A percentile compares a stretch with the other conserved stretches of the same genome.
Evolutionary conservation across 352 stramenopile species (phyloP).

Genomic region (Thraustotheca clavata): DNA sequence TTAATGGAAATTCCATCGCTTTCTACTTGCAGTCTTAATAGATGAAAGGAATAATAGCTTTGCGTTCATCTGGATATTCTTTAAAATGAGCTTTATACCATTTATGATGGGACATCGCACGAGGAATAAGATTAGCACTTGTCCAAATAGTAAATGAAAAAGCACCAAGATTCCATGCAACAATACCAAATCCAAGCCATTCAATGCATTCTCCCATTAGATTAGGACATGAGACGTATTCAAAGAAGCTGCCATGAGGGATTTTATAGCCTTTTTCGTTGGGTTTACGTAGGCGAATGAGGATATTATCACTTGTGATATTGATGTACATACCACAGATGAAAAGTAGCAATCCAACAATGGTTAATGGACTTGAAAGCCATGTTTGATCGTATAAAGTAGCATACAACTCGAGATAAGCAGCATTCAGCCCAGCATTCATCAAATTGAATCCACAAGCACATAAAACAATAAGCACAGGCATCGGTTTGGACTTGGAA

Average conservation of each 20-base stretch:
- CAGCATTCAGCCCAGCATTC: constrained; percentile 64
- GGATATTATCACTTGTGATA: constrained; percentile 53
- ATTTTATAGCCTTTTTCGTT: constrained; percentile 52
- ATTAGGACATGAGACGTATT: constrained; percentile 66
- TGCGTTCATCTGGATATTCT: neutral
- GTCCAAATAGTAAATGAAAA: constrained; percentile 21
- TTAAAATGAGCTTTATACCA: constrained; percentile 8
- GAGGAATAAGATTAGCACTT: constrained; percentile 1
- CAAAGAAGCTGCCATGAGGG: constrained; percentile 49
- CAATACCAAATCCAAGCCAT: constrained; percentile 54
- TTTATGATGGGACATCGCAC: constrained; percentile 1
- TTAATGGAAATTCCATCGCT: constrained; percentile 9
- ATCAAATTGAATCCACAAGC: constrained; percentile 60
- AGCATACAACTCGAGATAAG: constrained; percentile 44
- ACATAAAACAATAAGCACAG: constrained; percentile 40
- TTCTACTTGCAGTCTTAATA: neutral
- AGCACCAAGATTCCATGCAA: constrained; percentile 42
- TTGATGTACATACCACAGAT: constrained; percentile 46
- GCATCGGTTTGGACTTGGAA: constrained; percentile 44
- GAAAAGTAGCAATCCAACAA: constrained; percentile 42
- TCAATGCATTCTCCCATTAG: constrained; percentile 70
- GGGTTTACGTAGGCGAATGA: constrained; percentile 54
- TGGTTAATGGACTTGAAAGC: constrained; percentile 23
- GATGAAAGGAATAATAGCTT: neutral
- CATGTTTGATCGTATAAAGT: constrained; percentile 33